Evolutionary conservation across 2,329 filamentous ascomycete species (phyloP).

Genomic region (Botrytis elliptica): DNA sequence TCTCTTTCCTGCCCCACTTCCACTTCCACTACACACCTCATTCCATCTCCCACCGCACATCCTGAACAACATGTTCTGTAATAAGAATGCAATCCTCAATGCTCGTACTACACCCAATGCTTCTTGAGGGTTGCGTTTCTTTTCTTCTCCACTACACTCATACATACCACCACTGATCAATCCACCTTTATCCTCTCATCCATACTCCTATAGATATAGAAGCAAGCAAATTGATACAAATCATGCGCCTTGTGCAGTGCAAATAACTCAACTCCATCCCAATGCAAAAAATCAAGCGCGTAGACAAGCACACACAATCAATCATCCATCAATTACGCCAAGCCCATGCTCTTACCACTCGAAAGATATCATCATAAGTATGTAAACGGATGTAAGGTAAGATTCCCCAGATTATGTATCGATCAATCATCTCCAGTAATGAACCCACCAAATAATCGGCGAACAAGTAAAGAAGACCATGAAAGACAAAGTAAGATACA

Average conservation of each 20-base stretch:
- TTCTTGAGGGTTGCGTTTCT: background rate
- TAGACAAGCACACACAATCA: background rate
- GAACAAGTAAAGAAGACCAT: conserved; percentile 4
- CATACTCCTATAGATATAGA: conserved; percentile 7
- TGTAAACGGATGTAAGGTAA: background rate
- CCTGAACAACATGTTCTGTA: background rate
- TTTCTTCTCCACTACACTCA: background rate
- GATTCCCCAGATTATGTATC: background rate
- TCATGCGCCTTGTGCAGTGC: background rate
- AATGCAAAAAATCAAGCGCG: background rate
- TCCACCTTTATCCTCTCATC: background rate
- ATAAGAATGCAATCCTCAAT: background rate
- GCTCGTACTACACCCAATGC: background rate
- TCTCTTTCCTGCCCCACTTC: background rate
- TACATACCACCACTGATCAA: background rate
- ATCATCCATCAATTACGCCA: conserved; percentile 14
- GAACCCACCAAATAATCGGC: background rate
- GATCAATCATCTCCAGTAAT: conserved; percentile 6
- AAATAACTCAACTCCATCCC: conserved; percentile 8
- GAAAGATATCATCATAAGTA: background rate
- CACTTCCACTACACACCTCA: background rate
- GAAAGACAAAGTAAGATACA: conserved; percentile 5
- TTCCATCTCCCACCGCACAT: background rate
- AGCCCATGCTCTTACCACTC: conserved; percentile 9
- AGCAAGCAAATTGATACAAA: background rate